A percentile compares a stretch with the other conserved stretches of the same genome.
Conservation (phyloP, 2,329 filamentous ascomycete genomes). For the Fusarium scirpi region DNA sequence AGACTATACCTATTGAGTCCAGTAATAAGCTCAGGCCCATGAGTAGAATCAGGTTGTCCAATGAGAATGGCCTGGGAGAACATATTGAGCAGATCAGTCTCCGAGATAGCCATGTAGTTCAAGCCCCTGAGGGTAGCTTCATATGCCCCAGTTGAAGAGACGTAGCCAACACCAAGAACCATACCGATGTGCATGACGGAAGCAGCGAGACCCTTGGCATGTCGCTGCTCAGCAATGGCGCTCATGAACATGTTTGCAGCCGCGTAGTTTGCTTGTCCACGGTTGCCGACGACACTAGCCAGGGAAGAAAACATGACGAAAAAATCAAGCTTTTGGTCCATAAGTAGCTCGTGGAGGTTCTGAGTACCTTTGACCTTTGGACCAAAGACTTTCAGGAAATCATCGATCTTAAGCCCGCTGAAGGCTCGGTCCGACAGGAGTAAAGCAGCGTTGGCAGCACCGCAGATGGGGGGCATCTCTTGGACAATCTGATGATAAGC, state of each 20-base stretch:
- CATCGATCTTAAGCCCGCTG: neutral
- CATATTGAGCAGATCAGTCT: conserved; percentile 47
- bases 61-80: conserved; percentile 6
- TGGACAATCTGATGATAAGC: conserved; percentile 31
- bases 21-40: neutral
- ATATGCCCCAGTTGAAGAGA: conserved; percentile 33
- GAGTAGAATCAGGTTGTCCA: neutral
- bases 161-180: conserved; percentile 58
- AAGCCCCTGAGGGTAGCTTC: neutral
- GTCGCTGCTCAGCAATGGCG: conserved; percentile 5
- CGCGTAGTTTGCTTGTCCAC: conserved; percentile 17
- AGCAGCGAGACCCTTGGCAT: conserved; percentile 43
- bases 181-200: conserved; percentile 54
- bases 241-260: conserved; percentile 18
- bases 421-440: conserved; percentile 8
- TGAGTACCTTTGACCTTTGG: conserved; percentile 7
- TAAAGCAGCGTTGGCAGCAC: conserved; percentile 16
- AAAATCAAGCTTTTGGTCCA: conserved; percentile 8
- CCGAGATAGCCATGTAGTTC: conserved; percentile 42
- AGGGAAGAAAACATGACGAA: conserved; percentile 23
- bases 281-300: conserved; percentile 5
- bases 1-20: conserved; percentile 8
- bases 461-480: conserved; percentile 10
- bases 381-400: conserved; percentile 7
- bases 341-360: conserved; percentile 11